Percentiles rank a stretch among this genome's conserved stretches.
Conservation (phyloP, 176 grass and related monocot genomes). For the Panicum miliaceum region DNA sequence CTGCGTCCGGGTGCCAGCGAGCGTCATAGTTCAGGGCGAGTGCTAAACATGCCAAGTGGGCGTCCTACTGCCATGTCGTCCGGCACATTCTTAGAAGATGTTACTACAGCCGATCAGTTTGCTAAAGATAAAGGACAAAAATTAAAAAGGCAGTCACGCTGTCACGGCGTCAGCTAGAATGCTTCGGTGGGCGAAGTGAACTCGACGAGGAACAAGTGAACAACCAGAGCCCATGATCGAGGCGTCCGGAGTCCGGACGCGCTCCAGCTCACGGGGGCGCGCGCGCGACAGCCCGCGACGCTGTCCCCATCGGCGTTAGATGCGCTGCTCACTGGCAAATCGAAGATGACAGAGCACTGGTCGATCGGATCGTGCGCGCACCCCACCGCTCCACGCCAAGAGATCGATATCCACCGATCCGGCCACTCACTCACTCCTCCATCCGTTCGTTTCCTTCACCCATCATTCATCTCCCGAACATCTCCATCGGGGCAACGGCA, state of each 20-base stretch:
- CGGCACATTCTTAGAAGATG: not conserved
- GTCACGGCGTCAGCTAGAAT: not conserved
- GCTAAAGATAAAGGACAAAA: not conserved
- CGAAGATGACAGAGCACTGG: slow-evolving; percentile 23
- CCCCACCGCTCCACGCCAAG: slow-evolving; percentile 24
- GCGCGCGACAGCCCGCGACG: not conserved
- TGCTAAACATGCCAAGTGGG: not conserved
- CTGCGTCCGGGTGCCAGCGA: not conserved
- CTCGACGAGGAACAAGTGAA: not conserved
- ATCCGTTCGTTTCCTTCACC: not conserved
- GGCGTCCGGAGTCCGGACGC: not conserved
- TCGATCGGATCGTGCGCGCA: slow-evolving; percentile 12
- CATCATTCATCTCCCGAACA: not conserved
- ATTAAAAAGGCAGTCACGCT: not conserved
- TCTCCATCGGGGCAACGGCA: not conserved
- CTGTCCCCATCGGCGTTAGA: slow-evolving; percentile 41
- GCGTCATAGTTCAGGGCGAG: not conserved
- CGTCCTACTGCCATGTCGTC: not conserved
- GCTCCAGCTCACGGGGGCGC: slow-evolving; percentile 4
- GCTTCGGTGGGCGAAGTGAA: not conserved
- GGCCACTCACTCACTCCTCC: not conserved
- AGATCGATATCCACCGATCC: not conserved
- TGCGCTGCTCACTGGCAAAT: slow-evolving; percentile 39
- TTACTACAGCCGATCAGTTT: not conserved
- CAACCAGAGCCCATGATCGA: not conserved